Base-by-base conservation (phyloP, 179 eudicot genomes). In the Heliamphora pulchella region DNA sequence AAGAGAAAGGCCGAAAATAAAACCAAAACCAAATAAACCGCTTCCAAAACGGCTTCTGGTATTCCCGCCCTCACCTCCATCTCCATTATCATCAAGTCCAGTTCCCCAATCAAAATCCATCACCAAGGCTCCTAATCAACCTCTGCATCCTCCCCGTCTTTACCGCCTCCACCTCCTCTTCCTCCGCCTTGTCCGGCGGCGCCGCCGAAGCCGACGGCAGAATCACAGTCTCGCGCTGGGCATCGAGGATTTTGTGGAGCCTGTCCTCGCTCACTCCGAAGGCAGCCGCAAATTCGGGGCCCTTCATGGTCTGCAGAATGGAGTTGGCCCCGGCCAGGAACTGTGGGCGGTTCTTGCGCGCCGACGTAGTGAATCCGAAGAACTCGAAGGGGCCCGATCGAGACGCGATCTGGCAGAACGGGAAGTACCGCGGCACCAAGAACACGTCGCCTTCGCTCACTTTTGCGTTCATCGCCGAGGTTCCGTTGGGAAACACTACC, bases 341-440 rank as follows among this genome's bases (percentile, higher is more conserved):
- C 87, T 95, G 98, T 0, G 98, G 98, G 54, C 83, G 75, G 83
- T 95, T 95, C 58, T 78, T 77, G 2, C 80, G 74, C 1, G 97
- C 88, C 0, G 98, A 93, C 20, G 97, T 95, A 2, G 97, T 85
- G 85, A 95, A 93, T 17, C 98, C 98, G 11, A 95, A 89, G 85
- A 95, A 95, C 91, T 88, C 96, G 18, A 95, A 90, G 0, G 97
- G 87, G 0, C 98, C 95, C 0, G 87, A 68, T 31, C 89, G 71
- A 1, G 98, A 92, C 11, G 98, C 97, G 0, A 92, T 92, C 53
- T 95, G 98, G 82, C 98, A 93, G 83, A 95, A 95, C 0, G 98
- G 95, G 88, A 91, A 95, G 90, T 89, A 93, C 8, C 90, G 84
- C 0, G 98, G 98, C 46, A 95, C 83, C 91, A 86, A 87, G 51